A percentile compares a stretch with the other conserved stretches of the same genome.
Evolutionary conservation across 2,329 filamentous ascomycete species (phyloP).

Genomic region (Xylaria sp.): DNA sequence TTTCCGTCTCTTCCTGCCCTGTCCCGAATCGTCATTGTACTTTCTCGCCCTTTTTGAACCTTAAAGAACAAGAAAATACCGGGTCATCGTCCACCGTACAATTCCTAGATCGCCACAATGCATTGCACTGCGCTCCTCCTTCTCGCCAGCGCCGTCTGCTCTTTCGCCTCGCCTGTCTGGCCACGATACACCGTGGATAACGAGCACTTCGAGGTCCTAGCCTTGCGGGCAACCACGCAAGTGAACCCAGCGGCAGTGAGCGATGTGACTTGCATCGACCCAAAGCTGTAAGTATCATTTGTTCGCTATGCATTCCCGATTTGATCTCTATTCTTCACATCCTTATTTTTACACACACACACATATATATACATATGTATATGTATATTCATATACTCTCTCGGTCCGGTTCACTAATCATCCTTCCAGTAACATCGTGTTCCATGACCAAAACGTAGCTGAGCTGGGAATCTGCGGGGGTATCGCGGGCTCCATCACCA

Average conservation of each 20-base stretch:
- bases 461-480: conserved; percentile 64
- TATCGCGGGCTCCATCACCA: conserved; percentile 58
- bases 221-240: conserved; percentile 53
- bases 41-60: neutral
- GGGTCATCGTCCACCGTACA: neutral
- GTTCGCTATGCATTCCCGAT: neutral
- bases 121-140: conserved; percentile 44
- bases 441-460: conserved; percentile 62
- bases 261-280: conserved; percentile 56
- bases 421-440: conserved; percentile 54
- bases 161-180: conserved; percentile 51
- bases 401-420: conserved; percentile 34
- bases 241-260: conserved; percentile 57
- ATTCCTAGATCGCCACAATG: conserved; percentile 31
- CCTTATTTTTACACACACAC: neutral
- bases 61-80: conserved; percentile 1
- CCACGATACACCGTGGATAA: conserved; percentile 54
- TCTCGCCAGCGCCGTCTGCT: conserved; percentile 48
- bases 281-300: conserved; percentile 52
- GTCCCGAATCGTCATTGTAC: neutral
- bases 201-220: conserved; percentile 59
- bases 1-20: conserved; percentile 3
- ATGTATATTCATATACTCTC: neutral
- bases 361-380: neutral
- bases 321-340: neutral